Evolutionary conservation across 225 moss, liverwort and hornwort species (phyloP).

Genomic region (Antitrichia curtipendula): DNA sequence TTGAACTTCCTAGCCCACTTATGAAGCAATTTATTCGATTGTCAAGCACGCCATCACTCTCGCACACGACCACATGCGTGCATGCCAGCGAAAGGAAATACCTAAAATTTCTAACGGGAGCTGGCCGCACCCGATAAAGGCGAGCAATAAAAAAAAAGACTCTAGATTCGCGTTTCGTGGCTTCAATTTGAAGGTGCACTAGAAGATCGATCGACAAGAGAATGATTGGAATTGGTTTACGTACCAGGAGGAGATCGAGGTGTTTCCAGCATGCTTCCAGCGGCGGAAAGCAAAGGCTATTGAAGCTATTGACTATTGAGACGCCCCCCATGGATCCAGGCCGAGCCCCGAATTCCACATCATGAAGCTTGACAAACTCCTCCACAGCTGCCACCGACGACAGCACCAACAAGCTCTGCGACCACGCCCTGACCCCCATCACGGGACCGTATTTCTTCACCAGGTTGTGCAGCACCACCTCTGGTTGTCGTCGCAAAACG

Average conservation of each 20-base stretch:
- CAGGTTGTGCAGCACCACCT: slow-evolving; percentile 5
- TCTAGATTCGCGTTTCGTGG: background rate
- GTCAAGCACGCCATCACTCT: background rate
- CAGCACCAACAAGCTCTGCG: slow-evolving; percentile 11
- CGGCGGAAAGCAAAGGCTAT: background rate
- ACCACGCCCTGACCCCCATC: slow-evolving; percentile 7
- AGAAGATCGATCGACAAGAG: background rate
- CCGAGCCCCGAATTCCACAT: slow-evolving; percentile 11
- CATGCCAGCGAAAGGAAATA: background rate
- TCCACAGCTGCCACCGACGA: slow-evolving; percentile 26
- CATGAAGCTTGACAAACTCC: slow-evolving; percentile 35
- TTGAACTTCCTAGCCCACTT: background rate
- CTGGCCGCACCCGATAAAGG: too few species aligned
- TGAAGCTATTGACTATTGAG: background rate
- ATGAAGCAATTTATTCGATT: background rate
- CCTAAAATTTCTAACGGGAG: too few species aligned
- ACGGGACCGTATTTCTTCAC: slow-evolving; percentile 17
- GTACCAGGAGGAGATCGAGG: slow-evolving; percentile 10
- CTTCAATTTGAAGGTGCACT: background rate
- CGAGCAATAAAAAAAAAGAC: too few species aligned
- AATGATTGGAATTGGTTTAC: background rate
- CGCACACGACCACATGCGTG: background rate
- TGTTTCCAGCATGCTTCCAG: slow-evolving; percentile 16
- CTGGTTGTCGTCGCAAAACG: slow-evolving; percentile 1
- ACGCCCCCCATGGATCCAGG: slow-evolving; percentile 4